Base-by-base conservation (phyloP, 495 filamentous ascomycete genomes). In the Viridothelium virens region DNA sequence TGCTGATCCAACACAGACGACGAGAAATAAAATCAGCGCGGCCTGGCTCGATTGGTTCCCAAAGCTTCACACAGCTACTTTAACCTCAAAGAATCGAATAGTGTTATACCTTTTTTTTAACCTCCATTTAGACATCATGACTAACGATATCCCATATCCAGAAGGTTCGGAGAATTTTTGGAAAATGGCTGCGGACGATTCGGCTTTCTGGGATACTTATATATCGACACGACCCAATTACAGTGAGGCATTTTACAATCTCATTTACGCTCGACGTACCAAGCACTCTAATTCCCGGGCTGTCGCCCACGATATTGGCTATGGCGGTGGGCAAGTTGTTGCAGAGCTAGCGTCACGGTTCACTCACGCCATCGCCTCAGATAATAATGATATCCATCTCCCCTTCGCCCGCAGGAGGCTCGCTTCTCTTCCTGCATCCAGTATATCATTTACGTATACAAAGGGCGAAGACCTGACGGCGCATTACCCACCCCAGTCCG, bases 141-240 rank as follows among this genome's bases (percentile, higher is more conserved):
- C 25, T 25, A 25, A 25, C 25, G 25, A 25, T 25, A 25, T 25
- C 25, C 25, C 25, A 25, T 25, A 25, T 44, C 14, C 41, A 7
- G 53, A 59, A 36, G 53, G 36, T 18, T 59, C 2, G 3, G 18
- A 33, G 36, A 59, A 59, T 59, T 59, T 59, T 31, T 59, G 53
- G 53, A 59, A 59, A 59, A 31, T 59, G 11, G 53, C 3, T 34
- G 53, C 4, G 3, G 31, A 59, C 14, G 31, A 59, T 36, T 3
- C 31, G 6, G 53, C 3, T 9, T 59, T 59, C 31, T 59, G 53
- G 53, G 53, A 59, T 33, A 4, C 53, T 9, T 36, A 59, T 18
- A 59, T 59, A 6, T 33, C 53, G 18, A 59, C 53, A 6, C 53
- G 53, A 9, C 53, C 53, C 3, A 36, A 36, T 7, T 59, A 59